phyloP scores from a whole-genome alignment of 2,329 filamentous ascomycete genomes.

The Fusarium irregulare region DNA sequence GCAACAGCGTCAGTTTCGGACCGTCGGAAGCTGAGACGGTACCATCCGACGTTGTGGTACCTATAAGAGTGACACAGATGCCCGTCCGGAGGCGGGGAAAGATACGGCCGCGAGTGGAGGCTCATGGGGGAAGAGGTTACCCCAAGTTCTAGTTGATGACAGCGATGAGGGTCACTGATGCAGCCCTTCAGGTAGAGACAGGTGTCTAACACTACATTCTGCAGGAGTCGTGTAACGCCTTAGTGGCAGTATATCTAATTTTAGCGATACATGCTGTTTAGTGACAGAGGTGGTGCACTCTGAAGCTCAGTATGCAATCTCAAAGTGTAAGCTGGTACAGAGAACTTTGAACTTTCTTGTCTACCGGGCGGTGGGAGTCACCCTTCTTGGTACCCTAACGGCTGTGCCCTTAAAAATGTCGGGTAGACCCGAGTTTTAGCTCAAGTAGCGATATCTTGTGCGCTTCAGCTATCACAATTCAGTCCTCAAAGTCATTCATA shows the following conservation, averaged over 20 bases:
- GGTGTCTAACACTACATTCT: neutral
- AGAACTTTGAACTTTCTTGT: neutral
- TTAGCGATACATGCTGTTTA: neutral
- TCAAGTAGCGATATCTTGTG: rapidly evolving
- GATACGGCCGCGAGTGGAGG: neutral
- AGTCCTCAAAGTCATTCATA: neutral
- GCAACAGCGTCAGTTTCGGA: neutral
- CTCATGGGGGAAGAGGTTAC: neutral
- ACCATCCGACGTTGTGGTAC: neutral
- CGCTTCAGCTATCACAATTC: rapidly evolving
- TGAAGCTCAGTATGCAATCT: neutral
- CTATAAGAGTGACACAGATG: neutral
- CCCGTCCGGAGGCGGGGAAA: neutral
- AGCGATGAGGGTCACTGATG: too few relatives aligned
- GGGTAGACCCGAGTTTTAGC: too few relatives aligned
- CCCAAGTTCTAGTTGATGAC: neutral
- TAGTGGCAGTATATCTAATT: neutral
- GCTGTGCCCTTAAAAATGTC: neutral
- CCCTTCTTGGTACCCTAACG: neutral
- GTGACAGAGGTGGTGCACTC: rapidly evolving
- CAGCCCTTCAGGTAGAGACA: neutral
- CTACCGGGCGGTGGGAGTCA: neutral
- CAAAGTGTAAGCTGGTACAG: neutral
- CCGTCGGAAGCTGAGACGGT: neutral
- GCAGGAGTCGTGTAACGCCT: neutral